Base-by-base conservation (phyloP, 345 rosid species). In the Psidium guajava region DNA sequence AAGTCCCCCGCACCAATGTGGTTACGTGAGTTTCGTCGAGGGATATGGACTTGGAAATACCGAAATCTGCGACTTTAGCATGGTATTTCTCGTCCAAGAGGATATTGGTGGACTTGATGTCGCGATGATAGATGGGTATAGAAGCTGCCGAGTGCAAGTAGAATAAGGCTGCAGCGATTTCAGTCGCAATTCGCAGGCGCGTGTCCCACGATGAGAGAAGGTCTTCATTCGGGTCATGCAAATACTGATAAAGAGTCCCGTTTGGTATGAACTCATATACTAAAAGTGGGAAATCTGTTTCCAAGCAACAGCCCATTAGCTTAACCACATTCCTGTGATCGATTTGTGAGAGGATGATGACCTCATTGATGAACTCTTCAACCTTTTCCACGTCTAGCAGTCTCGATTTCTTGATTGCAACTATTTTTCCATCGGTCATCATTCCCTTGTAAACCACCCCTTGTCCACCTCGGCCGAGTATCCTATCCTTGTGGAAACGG, bases 111-210 rank as follows among this genome's bases (percentile, higher is more conserved):
- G 64, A 49, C 84, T 82, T 82, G 36, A 82, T 54, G 69, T 82
- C 69, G 2, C 84, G 84, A 54, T 82, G 84, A 61, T 32, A 82
- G 40, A 82, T 82, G 5, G 85, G 87, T 40, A 82, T 54, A 21
- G 82, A 82, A 40, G 87, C 82, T 25, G 85, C 64, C 12, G 56
- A 86, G n/a, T 86, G 87, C 82, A 86, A 14, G 36, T 85, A 85
- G 12, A 44, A 85, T 6, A 85, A n/a, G 51, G 84, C 86, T 36
- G 5, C 24, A 10, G 83, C 82, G 5, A 83, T 69, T 54, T 82
- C 85, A 4, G n/a, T 3, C 0, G 87, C 87, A 42, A 86, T 86
- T 5, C 56, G 64, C 47, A 82, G 50, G 49, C 83, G 83, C 24
- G 77, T 64, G 27, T 83, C 83, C 88, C 85, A 86, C 13, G 85